Evolutionary conservation across 2,329 filamentous ascomycete genomes (phyloP), one percentile per base, ranked within the genome.

Genomic region (Pseudogymnoascus sp.): DNA sequence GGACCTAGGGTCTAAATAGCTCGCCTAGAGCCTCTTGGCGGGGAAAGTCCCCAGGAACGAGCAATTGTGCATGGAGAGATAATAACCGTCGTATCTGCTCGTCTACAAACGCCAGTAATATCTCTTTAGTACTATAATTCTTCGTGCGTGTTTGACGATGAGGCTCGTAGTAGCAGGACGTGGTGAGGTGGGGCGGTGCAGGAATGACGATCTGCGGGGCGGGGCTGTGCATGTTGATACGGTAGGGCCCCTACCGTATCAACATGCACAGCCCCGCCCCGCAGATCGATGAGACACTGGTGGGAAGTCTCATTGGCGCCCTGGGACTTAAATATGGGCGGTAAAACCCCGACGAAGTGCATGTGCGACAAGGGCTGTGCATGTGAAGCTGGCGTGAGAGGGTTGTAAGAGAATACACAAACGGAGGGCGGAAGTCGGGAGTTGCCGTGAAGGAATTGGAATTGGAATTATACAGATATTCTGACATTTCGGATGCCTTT

Each of bases 171-270:
- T 29, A 33, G n/a, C 47, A 54, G 7, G 3, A 13, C 11, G 36
- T 54, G 29, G 15, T 54, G 47, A 54, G 47, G 47, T 54, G 47
- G 47, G 47, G 47, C 47, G 15, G 47, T 54, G 47, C 47, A 54
- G 29, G n/a, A 13, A 21, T 6, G 44, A 10, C 29, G 47, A 54
- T 54, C 47, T 31, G 47, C 29, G 47, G 47, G 47, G 47, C 47
- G 29, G 47, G 47, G 47, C 47, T 54, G 29, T 54, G 47, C 47
- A 54, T 15, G 15, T 54, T 35, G 29, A 33, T 33, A 33, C 26
- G 1, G 5, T 21, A 54, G 9, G n/a, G 29, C n/a, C n/a, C n/a
- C n/a, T n/a, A n/a, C n/a, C n/a, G n/a, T n/a, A n/a, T n/a, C n/a
- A n/a, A n/a, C n/a, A n/a, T n/a, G n/a, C n/a, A n/a, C n/a, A n/a